Base-by-base conservation (phyloP, 768 basidiomycete genomes). In the Pholiota conissans region DNA sequence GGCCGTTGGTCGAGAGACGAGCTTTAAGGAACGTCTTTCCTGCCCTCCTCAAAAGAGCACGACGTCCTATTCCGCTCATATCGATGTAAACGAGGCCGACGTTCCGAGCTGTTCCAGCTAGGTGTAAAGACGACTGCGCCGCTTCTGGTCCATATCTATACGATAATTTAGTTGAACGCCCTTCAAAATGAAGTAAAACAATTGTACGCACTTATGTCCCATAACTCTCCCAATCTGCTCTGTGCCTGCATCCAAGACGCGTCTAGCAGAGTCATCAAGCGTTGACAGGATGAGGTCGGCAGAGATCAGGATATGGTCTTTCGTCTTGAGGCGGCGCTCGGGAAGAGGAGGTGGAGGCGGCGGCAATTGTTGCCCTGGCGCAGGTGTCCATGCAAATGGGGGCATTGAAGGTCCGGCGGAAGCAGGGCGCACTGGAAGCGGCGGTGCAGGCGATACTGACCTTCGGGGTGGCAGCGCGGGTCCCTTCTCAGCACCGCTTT, bases 21-120 rank as follows among this genome's bases (percentile, higher is more conserved):
- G 74, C 80, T 65, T 81, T 84, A 22, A 87, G 74, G 63, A 80
- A 84, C 39, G 80, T 77, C 76, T 74, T 83, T 18, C 84, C 86
- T 0, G 79, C 84, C 57, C 77, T 80, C 74, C 78, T 87, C 66
- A 93, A 69, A 52, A 93, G 69, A 11, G 89, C 90, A 46, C 82
- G 75, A 56, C 89, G 75, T 8, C 89, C 90, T 34, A 93, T 82
- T 0, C 90, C 89, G 1, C 79, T 72, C 76, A 88, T 79, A 67
- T 92, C 90, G 37, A 92, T 80, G 70, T 91, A 93, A 20, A 93
- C 86, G 34, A 91, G 74, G 3, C 81, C 86, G 11, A 90, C 83
- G 70, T 92, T 91, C 59, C 82, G 76, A 30, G 85, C 86, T 0
- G 86, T 84, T 7, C 84, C 85, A 5, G 86, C 82, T 56, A 87